phyloP scores from a whole-genome alignment of 805 yeast genomes.

The Maudiozyma saulgeensis region DNA sequence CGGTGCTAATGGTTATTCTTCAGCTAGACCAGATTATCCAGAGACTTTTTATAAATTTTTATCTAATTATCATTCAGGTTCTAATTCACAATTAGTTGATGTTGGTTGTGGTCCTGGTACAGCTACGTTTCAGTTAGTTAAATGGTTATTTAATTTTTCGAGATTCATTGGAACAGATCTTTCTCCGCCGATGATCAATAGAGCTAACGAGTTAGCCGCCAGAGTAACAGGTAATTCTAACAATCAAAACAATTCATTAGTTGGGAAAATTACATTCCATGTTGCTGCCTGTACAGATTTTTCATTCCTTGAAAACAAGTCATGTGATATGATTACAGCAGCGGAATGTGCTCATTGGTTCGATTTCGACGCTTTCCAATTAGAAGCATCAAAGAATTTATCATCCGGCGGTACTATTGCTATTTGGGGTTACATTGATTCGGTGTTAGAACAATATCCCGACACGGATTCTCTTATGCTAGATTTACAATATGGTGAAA shows the following conservation, averaged over 20 bases:
- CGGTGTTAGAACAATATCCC: conserved; percentile 43
- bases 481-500: conserved; percentile 43
- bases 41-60: conserved; percentile 36
- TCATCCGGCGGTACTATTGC: conserved; percentile 59
- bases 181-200: conserved; percentile 45
- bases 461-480: conserved; percentile 45
- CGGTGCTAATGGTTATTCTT: conserved; percentile 42
- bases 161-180: conserved; percentile 55
- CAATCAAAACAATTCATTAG: not conserved
- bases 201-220: conserved; percentile 25
- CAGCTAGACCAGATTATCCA: conserved; percentile 63
- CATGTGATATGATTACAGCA: conserved; percentile 56
- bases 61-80: conserved; percentile 34
- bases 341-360: conserved; percentile 90
- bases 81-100: conserved; percentile 43
- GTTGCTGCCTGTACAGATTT: conserved; percentile 25
- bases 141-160: conserved; percentile 27
- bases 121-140: conserved; percentile 43
- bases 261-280: conserved; percentile 11
- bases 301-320: conserved; percentile 3
- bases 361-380: conserved; percentile 44
- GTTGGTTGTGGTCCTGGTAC: conserved; percentile 78
- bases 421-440: conserved; percentile 74
- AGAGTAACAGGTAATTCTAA: conserved; percentile 9
- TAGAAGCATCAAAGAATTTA: conserved; percentile 40